Evolutionary conservation across 2,329 filamentous ascomycete genomes (phyloP), one percentile per base, ranked within the genome.

Genomic region (Alternaria alternata): DNA sequence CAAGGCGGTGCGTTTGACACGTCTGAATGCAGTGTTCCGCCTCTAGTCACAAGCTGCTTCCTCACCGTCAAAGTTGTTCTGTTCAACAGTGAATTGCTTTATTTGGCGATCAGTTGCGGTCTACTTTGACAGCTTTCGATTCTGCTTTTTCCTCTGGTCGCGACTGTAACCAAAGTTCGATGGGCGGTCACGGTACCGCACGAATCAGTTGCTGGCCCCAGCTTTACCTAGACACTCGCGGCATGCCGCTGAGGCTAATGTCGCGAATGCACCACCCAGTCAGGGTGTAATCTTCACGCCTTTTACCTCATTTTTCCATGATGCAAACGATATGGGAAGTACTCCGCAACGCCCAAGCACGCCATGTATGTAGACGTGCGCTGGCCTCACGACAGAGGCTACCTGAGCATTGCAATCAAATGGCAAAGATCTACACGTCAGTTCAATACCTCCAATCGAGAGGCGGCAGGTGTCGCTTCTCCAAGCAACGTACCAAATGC

Each of bases 391-490:
- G 38, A 52, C 44, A 42, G 57, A 54, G 58, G 65, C 63, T 55
- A 58, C 62, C 63, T 63, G 60, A 53, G 46, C n/a, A 44, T 26
- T 52, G 56, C 53, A 49, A 59, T 14, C 52, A 54, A 22, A 26
- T 38, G 42, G 53, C 53, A 39, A 58, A 49, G 59, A 69, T 68
- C 60, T 51, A 38, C 62, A 34, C 54, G 49, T 55, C 57, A 48
- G 52, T 47, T 51, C 57, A 32, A 30, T 14, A 32, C n/a, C 51
- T 58, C 63, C 65, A 69, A 67, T 65, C 42, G 39, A 39, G 20
- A 57, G 47, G 39, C 58, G 48, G 64, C 66, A 68, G 63, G 64
- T 64, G 59, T 67, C 55, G 54, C 57, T 55, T 41, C 55, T 52
- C 30, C 18, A 56, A 22, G 57, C 57, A 54, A 43, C 43, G 56